Evolutionary conservation across 2,329 filamentous ascomycete genomes (phyloP).

Genomic region (Talaromyces funiculosus): DNA sequence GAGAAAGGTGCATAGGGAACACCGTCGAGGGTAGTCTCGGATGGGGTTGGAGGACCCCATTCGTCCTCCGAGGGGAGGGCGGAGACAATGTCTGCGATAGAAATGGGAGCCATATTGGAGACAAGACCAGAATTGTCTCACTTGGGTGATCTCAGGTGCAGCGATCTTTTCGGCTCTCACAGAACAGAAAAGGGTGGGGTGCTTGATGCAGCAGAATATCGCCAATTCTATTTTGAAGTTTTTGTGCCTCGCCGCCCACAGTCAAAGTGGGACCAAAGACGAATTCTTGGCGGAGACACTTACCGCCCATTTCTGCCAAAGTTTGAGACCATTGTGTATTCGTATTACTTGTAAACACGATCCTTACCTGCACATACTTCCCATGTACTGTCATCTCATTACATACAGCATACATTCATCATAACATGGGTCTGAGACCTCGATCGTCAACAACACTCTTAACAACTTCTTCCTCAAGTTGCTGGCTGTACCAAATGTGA

Average conservation of each 20-base stretch:
- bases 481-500: neutral
- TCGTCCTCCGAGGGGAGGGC: slow-evolving; percentile 68
- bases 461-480: neutral
- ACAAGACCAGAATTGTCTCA: neutral
- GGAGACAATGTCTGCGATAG: slow-evolving; percentile 62
- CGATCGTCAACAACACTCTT: neutral
- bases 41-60: slow-evolving; percentile 82
- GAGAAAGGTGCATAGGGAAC: slow-evolving; percentile 97
- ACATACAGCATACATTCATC: neutral
- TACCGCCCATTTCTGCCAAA: slow-evolving; percentile 12
- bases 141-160: neutral
- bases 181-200: slow-evolving; percentile 1
- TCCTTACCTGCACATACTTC: neutral
- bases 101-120: slow-evolving; percentile 46
- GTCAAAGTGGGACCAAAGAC: slow-evolving; percentile 7
- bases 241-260: slow-evolving; percentile 13
- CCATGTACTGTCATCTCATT: neutral
- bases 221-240: slow-evolving; percentile 13
- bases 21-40: slow-evolving; percentile 84
- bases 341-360: neutral
- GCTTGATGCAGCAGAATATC: slow-evolving; percentile 2
- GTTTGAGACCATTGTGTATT: neutral
- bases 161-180: neutral
- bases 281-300: neutral
- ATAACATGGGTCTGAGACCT: neutral